Percentiles rank a stretch among this genome's conserved stretches.
These are phyloP conservation scores for Backusella liffmaniae DNA, from an alignment of 192 early-diverging fungal genomes.

Conservation along the genomic window DNA sequence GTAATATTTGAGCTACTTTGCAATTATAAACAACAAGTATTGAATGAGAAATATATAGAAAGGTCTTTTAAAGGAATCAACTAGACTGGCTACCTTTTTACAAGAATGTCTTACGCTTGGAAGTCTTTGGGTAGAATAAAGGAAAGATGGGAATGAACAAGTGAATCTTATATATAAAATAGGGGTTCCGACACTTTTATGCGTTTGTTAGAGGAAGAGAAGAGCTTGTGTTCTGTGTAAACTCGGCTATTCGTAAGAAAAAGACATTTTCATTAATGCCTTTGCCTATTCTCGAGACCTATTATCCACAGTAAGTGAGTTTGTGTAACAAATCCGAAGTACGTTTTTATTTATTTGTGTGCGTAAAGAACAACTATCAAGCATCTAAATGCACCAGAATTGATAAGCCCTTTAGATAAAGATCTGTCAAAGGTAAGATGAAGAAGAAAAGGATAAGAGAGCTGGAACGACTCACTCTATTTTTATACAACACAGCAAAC, in stretches of 20 bases:
- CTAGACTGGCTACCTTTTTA: background rate
- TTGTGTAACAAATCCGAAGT: background rate
- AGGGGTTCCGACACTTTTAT: conserved; percentile 10
- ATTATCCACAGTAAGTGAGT: conserved; percentile 3
- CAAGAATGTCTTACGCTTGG: conserved; percentile 10
- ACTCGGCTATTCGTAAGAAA: background rate
- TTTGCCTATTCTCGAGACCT: conserved; percentile 2
- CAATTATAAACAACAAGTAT: background rate
- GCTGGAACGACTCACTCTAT: background rate
- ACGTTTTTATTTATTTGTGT: background rate
- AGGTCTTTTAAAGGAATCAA: conserved; percentile 1
- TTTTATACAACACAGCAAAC: background rate
- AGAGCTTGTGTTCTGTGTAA: background rate
- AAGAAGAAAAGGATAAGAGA: background rate
- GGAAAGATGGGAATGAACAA: background rate
- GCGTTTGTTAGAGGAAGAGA: conserved; percentile 10
- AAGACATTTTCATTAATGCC: background rate
- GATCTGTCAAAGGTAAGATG: background rate
- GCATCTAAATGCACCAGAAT: background rate
- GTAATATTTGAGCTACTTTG: background rate
- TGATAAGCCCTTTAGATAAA: conserved; percentile 1
- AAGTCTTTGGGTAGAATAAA: conserved; percentile 10
- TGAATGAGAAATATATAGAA: background rate
- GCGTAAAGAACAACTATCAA: background rate
- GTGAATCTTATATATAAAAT: background rate